Evolutionary conservation across 768 basidiomycete genomes (phyloP).

Genomic region (Leccinum barrowsii): DNA sequence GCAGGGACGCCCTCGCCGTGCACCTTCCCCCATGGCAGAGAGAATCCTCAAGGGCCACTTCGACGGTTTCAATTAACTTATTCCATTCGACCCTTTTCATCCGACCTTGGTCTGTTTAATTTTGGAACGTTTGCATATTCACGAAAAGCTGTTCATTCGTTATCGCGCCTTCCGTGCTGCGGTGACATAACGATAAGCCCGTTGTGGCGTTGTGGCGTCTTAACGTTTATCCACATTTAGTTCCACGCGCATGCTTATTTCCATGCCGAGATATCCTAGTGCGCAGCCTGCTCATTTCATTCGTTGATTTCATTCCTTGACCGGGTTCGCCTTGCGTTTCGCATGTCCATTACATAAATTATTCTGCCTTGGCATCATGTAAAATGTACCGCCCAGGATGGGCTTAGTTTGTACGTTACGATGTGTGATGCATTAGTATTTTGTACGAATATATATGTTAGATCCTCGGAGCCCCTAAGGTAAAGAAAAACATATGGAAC

Average conservation of each 20-base stretch:
- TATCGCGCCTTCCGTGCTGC: slow-evolving; percentile 1
- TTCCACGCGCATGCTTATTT: background rate
- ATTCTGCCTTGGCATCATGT: slow-evolving; percentile 5
- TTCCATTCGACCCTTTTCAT: background rate
- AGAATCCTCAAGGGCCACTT: slow-evolving; percentile 89
- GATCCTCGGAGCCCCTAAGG: background rate
- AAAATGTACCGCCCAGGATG: background rate
- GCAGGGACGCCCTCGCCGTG: slow-evolving; percentile 51
- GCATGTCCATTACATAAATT: slow-evolving; percentile 3
- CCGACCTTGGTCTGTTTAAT: background rate
- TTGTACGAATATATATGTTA: slow-evolving; percentile 18
- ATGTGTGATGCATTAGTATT: slow-evolving; percentile 19
- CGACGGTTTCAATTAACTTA: slow-evolving; percentile 74
- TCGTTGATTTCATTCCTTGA: background rate
- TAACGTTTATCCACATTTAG: slow-evolving; percentile 6
- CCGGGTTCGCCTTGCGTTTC: slow-evolving; percentile 4
- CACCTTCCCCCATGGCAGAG: slow-evolving; percentile 89
- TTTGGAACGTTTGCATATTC: slow-evolving; percentile 1
- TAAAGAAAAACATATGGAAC: background rate
- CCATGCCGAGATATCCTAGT: slow-evolving; percentile 22
- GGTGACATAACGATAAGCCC: slow-evolving; percentile 1
- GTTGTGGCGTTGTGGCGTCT: slow-evolving; percentile 6
- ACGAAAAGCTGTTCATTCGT: slow-evolving; percentile 3
- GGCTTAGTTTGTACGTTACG: slow-evolving; percentile 5
- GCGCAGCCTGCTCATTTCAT: slow-evolving; percentile 14